A percentile compares a stretch with the other conserved stretches of the same genome.
phyloP scores from a whole-genome alignment of 352 stramenopile genomes.

The Phytophthora europaea region DNA sequence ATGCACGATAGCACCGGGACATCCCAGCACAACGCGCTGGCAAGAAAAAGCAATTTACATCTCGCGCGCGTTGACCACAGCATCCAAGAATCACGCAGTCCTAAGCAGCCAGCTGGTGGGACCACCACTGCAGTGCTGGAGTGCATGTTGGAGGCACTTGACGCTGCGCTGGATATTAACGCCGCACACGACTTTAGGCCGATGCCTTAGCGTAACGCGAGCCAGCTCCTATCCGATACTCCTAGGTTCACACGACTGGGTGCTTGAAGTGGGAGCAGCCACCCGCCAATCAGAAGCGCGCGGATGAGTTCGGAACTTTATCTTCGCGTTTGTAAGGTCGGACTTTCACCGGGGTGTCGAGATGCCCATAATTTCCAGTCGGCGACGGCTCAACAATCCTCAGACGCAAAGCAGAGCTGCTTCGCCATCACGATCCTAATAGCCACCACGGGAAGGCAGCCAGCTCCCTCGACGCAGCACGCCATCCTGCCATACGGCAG shows the following conservation, averaged over 20 bases:
- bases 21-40: background rate
- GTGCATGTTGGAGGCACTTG: background rate
- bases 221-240: too few relatives aligned
- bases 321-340: conserved; percentile 16
- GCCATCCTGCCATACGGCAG: conserved; percentile 29
- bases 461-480: conserved; percentile 15
- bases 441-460: background rate
- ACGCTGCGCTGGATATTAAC: background rate
- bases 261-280: background rate
- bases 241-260: background rate
- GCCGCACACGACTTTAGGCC: background rate
- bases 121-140: background rate
- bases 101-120: conserved; percentile 4
- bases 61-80: background rate
- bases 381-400: background rate
- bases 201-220: background rate
- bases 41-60: background rate
- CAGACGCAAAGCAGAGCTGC: background rate
- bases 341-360: conserved; percentile 3
- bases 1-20: too few relatives aligned
- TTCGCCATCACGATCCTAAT: background rate
- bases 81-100: conserved; percentile 13
- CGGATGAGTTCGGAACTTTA: conserved; percentile 20
- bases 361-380: background rate
- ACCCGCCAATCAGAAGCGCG: conserved; percentile 21